These are phyloP conservation scores for Ganoderma resinaceum DNA, from an alignment of 1,284 basidiomycete species.

Conservation along the genomic window DNA sequence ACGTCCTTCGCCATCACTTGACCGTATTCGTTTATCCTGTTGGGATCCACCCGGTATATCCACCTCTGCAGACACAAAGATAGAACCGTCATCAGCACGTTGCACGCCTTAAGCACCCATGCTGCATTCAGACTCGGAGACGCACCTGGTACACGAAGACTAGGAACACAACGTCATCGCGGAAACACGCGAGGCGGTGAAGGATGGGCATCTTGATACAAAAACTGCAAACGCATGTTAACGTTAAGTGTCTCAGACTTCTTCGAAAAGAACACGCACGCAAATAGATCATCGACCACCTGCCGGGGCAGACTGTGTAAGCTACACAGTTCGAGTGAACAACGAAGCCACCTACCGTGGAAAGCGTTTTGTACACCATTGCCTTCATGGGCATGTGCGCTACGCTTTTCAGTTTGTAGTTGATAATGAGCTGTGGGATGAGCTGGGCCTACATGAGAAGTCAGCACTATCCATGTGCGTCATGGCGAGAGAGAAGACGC, in stretches of 20 bases:
- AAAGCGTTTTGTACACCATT: slow-evolving; percentile 94
- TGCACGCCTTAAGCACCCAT: not conserved
- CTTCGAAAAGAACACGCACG: slow-evolving; percentile 53
- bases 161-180: slow-evolving; percentile 92
- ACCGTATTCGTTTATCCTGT: slow-evolving; percentile 95
- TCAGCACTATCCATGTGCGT: not conserved
- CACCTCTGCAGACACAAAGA: slow-evolving; percentile 65
- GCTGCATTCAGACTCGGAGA: slow-evolving; percentile 11
- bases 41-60: slow-evolving; percentile 96
- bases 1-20: slow-evolving; percentile 72
- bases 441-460: slow-evolving; percentile 73
- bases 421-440: slow-evolving; percentile 92
- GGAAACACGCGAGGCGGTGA: slow-evolving; percentile 89
- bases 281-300: slow-evolving; percentile 92
- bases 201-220: slow-evolving; percentile 97
- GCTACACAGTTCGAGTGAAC: not conserved
- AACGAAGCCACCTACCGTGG: slow-evolving; percentile 54
- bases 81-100: slow-evolving; percentile 14
- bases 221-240: slow-evolving; percentile 58
- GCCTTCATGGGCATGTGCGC: slow-evolving; percentile 97
- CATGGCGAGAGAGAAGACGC: slow-evolving; percentile 42
- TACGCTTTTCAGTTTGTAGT: slow-evolving; percentile 95
- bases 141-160: slow-evolving; percentile 84
- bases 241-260: not conserved
- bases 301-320: slow-evolving; percentile 8